phyloP scores from a whole-genome alignment of 1,284 basidiomycete genomes.

The Trichosporon sp. region DNA sequence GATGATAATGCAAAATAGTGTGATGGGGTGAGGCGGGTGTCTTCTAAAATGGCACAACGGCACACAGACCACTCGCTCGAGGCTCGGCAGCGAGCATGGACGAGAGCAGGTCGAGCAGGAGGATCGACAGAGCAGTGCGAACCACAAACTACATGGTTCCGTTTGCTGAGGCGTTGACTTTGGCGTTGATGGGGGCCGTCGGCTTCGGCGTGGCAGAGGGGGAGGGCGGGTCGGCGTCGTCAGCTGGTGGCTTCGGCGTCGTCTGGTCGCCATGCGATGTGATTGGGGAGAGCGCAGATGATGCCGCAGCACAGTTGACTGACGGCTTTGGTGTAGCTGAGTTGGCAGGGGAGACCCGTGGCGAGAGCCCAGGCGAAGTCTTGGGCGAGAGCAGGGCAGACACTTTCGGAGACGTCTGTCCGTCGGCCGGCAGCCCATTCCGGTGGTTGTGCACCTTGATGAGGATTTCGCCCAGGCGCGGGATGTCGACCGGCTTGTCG shows the following conservation, averaged over 20 bases:
- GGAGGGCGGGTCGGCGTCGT: background rate
- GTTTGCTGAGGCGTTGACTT: background rate
- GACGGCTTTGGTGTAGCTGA: too few species aligned
- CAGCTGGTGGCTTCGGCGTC: too few species aligned
- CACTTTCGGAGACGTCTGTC: background rate
- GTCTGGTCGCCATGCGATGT: too few species aligned
- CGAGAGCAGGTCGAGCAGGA: background rate
- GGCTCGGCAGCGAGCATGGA: background rate
- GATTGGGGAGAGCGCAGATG: too few species aligned
- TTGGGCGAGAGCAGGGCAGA: background rate
- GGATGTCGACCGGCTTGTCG: conserved; percentile 50
- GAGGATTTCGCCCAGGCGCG: conserved; percentile 35
- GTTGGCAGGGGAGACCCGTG: background rate
- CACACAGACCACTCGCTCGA: background rate
- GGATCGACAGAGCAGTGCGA: background rate
- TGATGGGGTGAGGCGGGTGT: background rate
- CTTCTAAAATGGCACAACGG: background rate
- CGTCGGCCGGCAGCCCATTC: background rate
- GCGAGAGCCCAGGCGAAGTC: background rate
- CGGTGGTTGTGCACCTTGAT: conserved; percentile 29
- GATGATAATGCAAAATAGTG: background rate
- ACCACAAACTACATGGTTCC: conserved; percentile 5
- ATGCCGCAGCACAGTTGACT: too few species aligned
- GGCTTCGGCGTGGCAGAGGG: background rate
- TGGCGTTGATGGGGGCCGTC: background rate